Evolutionary conservation across 495 filamentous ascomycete genomes (phyloP), one percentile per base, ranked within the genome.

Genomic region (Usnea hakonensis): DNA sequence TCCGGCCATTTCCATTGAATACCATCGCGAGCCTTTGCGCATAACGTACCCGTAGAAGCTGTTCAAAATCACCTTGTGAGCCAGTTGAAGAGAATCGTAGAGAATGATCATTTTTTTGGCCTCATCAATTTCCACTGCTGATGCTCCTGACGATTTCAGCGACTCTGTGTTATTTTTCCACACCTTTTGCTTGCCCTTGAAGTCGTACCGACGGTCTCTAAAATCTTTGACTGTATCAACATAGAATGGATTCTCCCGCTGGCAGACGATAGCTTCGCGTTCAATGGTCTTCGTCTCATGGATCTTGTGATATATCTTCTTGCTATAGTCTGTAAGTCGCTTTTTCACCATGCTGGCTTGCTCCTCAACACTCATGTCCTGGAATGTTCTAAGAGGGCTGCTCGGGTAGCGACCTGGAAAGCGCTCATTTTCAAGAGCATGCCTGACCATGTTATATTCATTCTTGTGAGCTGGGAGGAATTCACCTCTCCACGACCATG

Each of bases 21-120:
- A 99, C 94, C 94, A 99, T 55, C 94, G 82, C 44, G 93, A 97
- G 7, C 94, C 94, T 73, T 99, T 99, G 74, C 94, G 81, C 94
- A 99, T 99, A 65, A 97, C 94, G 71, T 99, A 99, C 58, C 94
- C 94, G 68, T 99, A 99, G 78, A 99, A 99, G 69, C 89, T 94
- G 79, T 99, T 99, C 57, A 99, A 74, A 78, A 99, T 99, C 77
- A 97, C 93, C 70, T 99, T 99, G 76, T 98, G 94, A 0, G 94
- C 94, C 70, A 99, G 79, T 72, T 99, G 94, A 57, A 99, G 74
- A 0, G 94, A 99, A 71, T 99, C 94, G 70, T 90, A 99, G 5
- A 99, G 78, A 50, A 97, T 76, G 58, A 96, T 91, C 94, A 99
- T 97, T 76, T 99, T 99, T 76, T 97, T 97, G 11, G 90, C 94